Percentiles rank a stretch among this genome's conserved stretches.
These are phyloP conservation scores for Drechslerella stenobrocha DNA, from an alignment of 2,329 filamentous ascomycete species.

Conservation along the genomic window DNA sequence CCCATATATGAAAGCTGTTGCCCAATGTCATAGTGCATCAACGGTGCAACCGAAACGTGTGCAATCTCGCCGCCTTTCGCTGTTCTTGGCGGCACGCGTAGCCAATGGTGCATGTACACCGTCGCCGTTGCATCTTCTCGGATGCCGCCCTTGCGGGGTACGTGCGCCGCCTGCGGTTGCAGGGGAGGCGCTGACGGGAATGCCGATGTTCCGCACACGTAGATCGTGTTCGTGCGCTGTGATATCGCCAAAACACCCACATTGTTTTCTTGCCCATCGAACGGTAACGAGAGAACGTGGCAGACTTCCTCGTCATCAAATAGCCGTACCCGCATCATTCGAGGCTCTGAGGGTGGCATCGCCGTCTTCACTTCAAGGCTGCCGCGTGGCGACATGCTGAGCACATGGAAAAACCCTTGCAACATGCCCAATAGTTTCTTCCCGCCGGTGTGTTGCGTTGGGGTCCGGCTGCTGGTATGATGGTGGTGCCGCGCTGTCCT, in stretches of 20 bases:
- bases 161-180: neutral
- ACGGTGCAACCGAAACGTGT: conserved; percentile 48
- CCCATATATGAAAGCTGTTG: conserved; percentile 49
- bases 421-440: conserved; percentile 23
- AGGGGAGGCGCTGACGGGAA: neutral
- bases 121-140: conserved; percentile 4
- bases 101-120: conserved; percentile 44
- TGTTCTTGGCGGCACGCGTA: conserved; percentile 28
- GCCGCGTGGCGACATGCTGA: conserved; percentile 6
- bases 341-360: conserved; percentile 11
- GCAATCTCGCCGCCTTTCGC: conserved; percentile 39
- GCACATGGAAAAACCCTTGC: conserved; percentile 24
- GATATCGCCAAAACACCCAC: conserved; percentile 31
- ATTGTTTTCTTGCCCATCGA: conserved; percentile 17
- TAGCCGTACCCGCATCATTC: conserved; percentile 27
- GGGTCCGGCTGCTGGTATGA: neutral
- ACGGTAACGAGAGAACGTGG: conserved; percentile 26
- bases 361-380: conserved; percentile 23
- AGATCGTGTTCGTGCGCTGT: conserved; percentile 14
- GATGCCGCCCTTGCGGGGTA: neutral
- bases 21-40: conserved; percentile 49
- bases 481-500: neutral
- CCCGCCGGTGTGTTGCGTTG: neutral
- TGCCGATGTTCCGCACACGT: conserved; percentile 27
- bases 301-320: conserved; percentile 20